Base-by-base conservation (phyloP, 768 basidiomycete genomes). In the Trametes gibbosa region DNA sequence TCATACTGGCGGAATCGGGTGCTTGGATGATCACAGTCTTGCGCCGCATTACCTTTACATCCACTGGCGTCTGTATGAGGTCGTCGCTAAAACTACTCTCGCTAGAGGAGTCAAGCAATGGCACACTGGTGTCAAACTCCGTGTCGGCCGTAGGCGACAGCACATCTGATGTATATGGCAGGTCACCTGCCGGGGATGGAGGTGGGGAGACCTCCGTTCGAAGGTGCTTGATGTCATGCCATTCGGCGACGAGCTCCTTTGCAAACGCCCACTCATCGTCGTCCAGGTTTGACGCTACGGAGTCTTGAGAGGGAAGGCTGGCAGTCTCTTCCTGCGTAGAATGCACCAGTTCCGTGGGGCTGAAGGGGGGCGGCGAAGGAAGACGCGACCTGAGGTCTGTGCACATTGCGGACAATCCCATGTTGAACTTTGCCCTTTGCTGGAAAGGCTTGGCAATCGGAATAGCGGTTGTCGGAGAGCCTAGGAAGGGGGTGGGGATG, bases 401-500 rank as follows among this genome's bases (percentile, higher is more conserved):
- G 16, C 77, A 69, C 76, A 79, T 79, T 24, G 68, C 71, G 16
- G 66, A 56, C 21, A 79, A 68, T 1, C 72, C 70, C 56, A 73
- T 70, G 50, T 68, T 65, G 21, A 57, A 55, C 13, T 63, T 59
- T 2, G 51, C 35, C 10, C 52, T 13, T n/a, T 55, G 58, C 40
- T 25, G 14, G n/a, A 29, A 7, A 58, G 40, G 14, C 59, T 40
- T 21, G 70, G 67, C 37, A 72, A 58, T 60, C 1, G 77, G 75
- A 5, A 69, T 71, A 62, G 72, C 71, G 21, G 66, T 53, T 7
- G 69, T 63, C 0, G 74, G 68, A 3, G 76, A 75, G 14, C 77
- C 75, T 14, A 72, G 69, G 66, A 79, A 79, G 7, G 78, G 74
- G 16, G 73, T 76, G 6, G 77, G 78, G 14, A 79, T 75, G 51